A percentile compares a stretch with the other conserved stretches of the same genome.
These are phyloP conservation scores for Xylariales sp. DNA, from an alignment of 2,329 filamentous ascomycete species.

Conservation along the genomic window DNA sequence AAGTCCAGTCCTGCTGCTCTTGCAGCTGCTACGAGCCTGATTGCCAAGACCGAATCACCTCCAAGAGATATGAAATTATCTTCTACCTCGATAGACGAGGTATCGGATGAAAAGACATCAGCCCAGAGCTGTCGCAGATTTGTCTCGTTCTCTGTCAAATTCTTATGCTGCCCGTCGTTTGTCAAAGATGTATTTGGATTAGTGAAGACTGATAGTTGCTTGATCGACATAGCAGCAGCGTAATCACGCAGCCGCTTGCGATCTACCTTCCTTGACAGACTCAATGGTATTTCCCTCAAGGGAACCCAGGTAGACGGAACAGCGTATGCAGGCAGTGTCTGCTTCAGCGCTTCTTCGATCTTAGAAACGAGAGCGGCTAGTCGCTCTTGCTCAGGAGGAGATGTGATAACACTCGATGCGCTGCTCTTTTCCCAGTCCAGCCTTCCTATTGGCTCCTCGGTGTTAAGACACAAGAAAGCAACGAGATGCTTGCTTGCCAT, in stretches of 20 bases:
- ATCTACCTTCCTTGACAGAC: conserved; percentile 4
- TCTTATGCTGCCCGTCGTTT: not conserved
- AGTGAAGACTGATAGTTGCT: conserved; percentile 2
- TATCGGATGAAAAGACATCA: not conserved
- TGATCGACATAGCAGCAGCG: conserved; percentile 1
- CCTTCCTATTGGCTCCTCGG: not conserved
- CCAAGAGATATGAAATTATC: conserved; percentile 8
- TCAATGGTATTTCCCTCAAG: not conserved
- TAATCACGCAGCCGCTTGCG: not conserved
- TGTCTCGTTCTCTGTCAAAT: not conserved
- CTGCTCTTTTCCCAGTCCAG: conserved; percentile 1
- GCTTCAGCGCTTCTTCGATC: not conserved
- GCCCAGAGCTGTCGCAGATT: conserved; percentile 6
- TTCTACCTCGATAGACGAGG: not conserved
- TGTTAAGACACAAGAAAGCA: conserved; percentile 3
- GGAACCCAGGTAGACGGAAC: conserved; percentile 6
- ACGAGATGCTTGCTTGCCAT: conserved; percentile 5
- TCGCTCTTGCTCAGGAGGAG: not conserved
- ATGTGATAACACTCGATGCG: not conserved
- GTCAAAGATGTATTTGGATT: not conserved
- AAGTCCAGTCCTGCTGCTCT: not conserved
- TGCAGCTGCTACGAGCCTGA: conserved; percentile 5
- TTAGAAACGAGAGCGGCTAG: not conserved
- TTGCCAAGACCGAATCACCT: conserved; percentile 9
- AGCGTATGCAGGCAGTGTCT: conserved; percentile 2